Conservation (phyloP, 2,329 filamentous ascomycete species). For the Raffaelea arxii region DNA sequence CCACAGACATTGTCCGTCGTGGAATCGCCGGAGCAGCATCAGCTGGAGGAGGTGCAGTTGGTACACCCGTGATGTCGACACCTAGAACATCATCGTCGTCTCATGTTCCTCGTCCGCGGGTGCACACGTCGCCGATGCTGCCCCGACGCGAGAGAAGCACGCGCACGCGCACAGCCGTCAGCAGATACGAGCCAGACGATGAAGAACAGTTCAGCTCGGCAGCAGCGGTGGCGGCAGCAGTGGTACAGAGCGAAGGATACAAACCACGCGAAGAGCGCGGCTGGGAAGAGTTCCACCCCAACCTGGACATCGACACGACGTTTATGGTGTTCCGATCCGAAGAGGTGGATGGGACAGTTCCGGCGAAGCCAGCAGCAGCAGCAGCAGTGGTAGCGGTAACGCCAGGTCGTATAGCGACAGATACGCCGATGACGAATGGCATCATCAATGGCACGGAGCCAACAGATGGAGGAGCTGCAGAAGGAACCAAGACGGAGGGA, state of each 20-base stretch:
- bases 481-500: too few species aligned
- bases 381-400: conserved; percentile 27
- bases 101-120: too few species aligned
- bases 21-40: conserved; percentile 23
- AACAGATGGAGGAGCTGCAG: not conserved
- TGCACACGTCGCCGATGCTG: conserved; percentile 36
- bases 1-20: conserved; percentile 9
- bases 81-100: conserved; percentile 25
- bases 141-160: conserved; percentile 49
- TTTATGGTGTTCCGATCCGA: conserved; percentile 73
- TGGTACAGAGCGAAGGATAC: conserved; percentile 89
- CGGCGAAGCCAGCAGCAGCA: conserved; percentile 26
- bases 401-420: not conserved
- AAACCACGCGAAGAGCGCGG: conserved; percentile 93
- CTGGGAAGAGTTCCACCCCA: conserved; percentile 96
- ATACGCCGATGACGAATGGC: too few species aligned
- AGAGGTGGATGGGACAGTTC: conserved; percentile 67
- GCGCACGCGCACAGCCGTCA: conserved; percentile 43
- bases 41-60: not conserved
- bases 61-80: not conserved
- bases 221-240: conserved; percentile 79
- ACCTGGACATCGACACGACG: conserved; percentile 77
- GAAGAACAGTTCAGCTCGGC: conserved; percentile 72
- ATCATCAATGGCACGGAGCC: too few species aligned
- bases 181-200: conserved; percentile 36